phyloP scores from a whole-genome alignment of 176 grass and related monocot genomes.

The Chrysopogon serrulatus region DNA sequence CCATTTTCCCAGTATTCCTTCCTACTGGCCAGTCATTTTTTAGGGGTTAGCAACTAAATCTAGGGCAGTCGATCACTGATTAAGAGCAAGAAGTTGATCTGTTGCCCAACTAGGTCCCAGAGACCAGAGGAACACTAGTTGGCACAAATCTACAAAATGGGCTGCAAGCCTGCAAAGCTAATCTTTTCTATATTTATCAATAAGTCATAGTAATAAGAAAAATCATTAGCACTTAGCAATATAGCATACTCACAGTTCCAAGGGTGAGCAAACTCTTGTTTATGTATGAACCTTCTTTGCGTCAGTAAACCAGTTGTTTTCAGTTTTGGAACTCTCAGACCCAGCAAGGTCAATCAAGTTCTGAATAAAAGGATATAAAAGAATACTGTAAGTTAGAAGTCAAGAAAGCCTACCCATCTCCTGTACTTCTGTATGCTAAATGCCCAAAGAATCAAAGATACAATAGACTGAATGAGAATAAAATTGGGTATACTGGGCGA shows the following conservation, averaged over 20 bases:
- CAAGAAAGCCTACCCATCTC: not conserved
- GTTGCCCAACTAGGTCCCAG: not conserved
- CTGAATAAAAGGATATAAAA: conserved; percentile 42
- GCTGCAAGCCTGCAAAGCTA: no score
- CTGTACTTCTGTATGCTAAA: conserved; percentile 3
- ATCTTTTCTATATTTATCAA: conserved; percentile 10
- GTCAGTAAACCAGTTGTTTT: conserved; percentile 94
- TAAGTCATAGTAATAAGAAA: not conserved
- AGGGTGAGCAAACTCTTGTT: conserved; percentile 99
- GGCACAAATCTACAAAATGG: conserved; percentile 6
- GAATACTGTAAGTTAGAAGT: not conserved
- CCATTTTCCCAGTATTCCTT: not conserved
- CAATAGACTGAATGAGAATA: conserved; percentile 20
- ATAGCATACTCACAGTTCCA: conserved; percentile 72
- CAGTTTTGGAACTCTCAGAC: conserved; percentile 96
- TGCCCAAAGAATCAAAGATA: not conserved
- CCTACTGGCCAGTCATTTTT: not conserved
- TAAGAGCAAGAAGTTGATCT: not conserved
- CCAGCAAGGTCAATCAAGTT: conserved; percentile 99
- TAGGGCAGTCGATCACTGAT: not conserved
- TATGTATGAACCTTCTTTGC: conserved; percentile 99
- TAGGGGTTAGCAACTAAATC: conserved; percentile 14
- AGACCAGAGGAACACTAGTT: not conserved
- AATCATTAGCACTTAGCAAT: conserved; percentile 12
- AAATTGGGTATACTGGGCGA: conserved; percentile 25